Conservation (phyloP, 345 rosid genomes). For the Lepidium didymum region DNA sequence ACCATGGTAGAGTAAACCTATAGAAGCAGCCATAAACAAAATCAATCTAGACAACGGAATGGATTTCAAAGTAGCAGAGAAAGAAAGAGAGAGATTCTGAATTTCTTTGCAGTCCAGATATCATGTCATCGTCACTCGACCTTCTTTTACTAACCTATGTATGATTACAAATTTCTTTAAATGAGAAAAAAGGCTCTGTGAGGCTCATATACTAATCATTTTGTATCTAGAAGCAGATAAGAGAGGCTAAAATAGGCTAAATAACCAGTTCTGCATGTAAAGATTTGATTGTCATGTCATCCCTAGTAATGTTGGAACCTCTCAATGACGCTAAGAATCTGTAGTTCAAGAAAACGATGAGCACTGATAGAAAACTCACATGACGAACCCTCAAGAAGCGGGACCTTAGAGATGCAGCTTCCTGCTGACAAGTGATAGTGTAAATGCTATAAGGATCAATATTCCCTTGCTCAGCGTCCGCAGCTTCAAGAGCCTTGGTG, state of each 20-base stretch:
- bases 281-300: neutral
- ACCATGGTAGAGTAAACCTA: neutral
- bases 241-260: neutral
- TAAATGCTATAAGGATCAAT: constrained; percentile 88
- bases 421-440: constrained; percentile 62
- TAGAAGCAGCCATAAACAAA: neutral
- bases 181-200: neutral
- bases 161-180: neutral
- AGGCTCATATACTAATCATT: neutral
- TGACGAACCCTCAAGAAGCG: constrained; percentile 60
- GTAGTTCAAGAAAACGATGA: neutral
- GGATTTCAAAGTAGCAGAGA: neutral
- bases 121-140: neutral
- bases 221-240: neutral
- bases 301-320: neutral
- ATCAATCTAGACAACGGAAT: neutral
- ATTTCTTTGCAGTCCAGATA: neutral
- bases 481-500: constrained; percentile 44
- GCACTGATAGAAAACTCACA: constrained; percentile 40
- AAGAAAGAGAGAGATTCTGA: neutral
- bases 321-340: neutral
- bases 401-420: constrained; percentile 35
- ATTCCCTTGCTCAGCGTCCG: constrained; percentile 62
- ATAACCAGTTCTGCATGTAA: neutral
- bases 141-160: neutral